Evolutionary conservation across 2,329 filamentous ascomycete genomes (phyloP), one percentile per base, ranked within the genome.

Genomic region (Clathrospora elynae): DNA sequence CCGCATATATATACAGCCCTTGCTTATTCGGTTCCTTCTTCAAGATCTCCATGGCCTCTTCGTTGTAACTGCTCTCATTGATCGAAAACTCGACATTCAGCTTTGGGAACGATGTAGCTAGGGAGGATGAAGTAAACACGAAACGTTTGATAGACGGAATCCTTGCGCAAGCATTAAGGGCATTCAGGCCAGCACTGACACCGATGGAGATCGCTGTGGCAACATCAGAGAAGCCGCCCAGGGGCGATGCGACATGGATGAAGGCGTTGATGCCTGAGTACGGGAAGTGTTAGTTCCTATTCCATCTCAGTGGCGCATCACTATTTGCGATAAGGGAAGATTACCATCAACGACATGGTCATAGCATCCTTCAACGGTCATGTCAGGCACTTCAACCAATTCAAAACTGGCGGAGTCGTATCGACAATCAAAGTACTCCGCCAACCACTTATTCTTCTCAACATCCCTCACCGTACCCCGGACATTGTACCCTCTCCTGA

Each of bases 221-320:
- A 0, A 59, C 41, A 26, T 69, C 55, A 1, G 30, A 28, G 3
- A 62, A 62, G 32, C 74, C 72, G 1, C 60, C 64, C 2, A 75
- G 46, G 12, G 73, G 66, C 11, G 71, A 70, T 0, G 78, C 77
- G 7, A 75, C 64, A 46, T 79, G 77, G 11, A 73, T 64, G 34
- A 79, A 66, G 3, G 72, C 74, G 2, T 70, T 22, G 55, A 72
- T 20, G 4, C 44, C 61, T 63, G 17, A 0, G 10, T 6, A 3
- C 0, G 6, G 7, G 4, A 6, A 10, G 12, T 5, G 12, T 52
- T 19, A 49, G 29, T 20, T 11, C 7, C 11, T 18, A 17, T 9
- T 10, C 13, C 11, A 16, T 2, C n/a, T 4, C 14, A 4, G 5
- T 7, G 4, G 14, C 11, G 2, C n/a, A n/a, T n/a, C n/a, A n/a